phyloP scores from a whole-genome alignment of 805 yeast genomes.

The Starmerella potacharoeniae region DNA sequence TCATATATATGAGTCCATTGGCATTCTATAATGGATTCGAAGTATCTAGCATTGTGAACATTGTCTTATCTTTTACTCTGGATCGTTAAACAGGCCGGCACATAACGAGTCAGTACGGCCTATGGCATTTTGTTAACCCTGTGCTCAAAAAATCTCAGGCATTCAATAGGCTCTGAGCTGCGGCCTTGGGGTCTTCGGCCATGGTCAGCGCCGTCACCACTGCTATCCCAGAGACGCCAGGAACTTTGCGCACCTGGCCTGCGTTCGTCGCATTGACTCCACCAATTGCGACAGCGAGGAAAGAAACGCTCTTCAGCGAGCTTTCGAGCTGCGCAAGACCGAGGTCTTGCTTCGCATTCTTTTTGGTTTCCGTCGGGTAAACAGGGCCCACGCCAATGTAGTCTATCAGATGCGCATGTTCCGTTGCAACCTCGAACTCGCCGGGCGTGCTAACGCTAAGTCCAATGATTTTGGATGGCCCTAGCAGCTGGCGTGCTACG shows the following conservation, averaged over 20 bases:
- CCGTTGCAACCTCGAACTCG: conserved; percentile 36
- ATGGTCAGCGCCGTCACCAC: conserved; percentile 83
- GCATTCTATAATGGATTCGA: too few relatives aligned
- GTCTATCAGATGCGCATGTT: conserved; percentile 31
- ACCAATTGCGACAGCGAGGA: conserved; percentile 49
- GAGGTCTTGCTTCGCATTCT: conserved; percentile 43
- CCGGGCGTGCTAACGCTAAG: conserved; percentile 53
- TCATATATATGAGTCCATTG: too few relatives aligned
- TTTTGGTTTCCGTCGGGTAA: conserved; percentile 64
- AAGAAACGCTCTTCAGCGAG: conserved; percentile 65
- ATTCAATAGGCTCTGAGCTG: conserved; percentile 3
- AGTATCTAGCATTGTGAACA: too few relatives aligned
- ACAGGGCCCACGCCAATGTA: conserved; percentile 75
- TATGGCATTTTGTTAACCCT: too few relatives aligned
- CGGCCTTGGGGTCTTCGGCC: conserved; percentile 18
- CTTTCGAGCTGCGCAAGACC: conserved; percentile 59
- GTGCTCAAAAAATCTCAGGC: too few relatives aligned
- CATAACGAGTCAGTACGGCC: too few relatives aligned
- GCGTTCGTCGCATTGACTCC: conserved; percentile 33
- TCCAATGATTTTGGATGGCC: conserved; percentile 67
- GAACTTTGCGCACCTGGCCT: conserved; percentile 16
- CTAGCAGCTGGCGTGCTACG: conserved; percentile 51
- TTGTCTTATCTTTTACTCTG: too few relatives aligned
- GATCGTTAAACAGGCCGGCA: too few relatives aligned
- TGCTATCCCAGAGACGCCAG: conserved; percentile 70